Conservation (phyloP, 108 stramenopile species). For the Nitzschia inconspicua region DNA sequence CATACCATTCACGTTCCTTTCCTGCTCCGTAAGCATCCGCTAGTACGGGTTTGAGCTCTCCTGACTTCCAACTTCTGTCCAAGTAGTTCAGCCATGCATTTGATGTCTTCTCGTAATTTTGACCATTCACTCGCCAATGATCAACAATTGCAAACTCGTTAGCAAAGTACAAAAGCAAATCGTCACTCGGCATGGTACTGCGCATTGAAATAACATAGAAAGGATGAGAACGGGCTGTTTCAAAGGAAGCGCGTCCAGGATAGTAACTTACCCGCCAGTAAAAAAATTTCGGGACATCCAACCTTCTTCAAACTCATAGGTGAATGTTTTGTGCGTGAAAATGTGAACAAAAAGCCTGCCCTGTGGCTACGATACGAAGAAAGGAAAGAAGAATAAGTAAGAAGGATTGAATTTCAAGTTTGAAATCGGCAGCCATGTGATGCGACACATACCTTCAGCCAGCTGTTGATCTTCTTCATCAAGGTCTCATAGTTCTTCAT, state of each 20-base stretch:
- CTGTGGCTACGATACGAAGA: no score
- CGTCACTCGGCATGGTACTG: constrained; percentile 92
- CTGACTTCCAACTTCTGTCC: constrained; percentile 79
- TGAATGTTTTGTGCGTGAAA: constrained; percentile 82
- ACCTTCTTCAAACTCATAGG: constrained; percentile 92
- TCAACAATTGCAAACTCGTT: constrained; percentile 45
- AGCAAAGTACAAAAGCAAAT: constrained; percentile 93
- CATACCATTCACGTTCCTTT: constrained; percentile 74
- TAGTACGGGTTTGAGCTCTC: constrained; percentile 56
- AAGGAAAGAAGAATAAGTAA: no score
- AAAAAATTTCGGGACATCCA: constrained; percentile 92
- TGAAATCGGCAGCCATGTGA: no score
- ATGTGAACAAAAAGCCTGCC: constrained; percentile 92
- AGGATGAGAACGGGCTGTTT: not conserved
- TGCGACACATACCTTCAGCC: no score
- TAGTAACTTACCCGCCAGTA: constrained; percentile 42
- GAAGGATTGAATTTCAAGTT: no score
- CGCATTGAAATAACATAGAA: constrained; percentile 53
- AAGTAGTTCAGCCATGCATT: constrained; percentile 90
- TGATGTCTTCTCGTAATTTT: constrained; percentile 85
- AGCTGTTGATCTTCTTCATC: constrained; percentile 71
- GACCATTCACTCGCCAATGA: constrained; percentile 94
- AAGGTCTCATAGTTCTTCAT: constrained; percentile 95
- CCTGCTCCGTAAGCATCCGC: constrained; percentile 78
- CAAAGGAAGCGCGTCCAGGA: not conserved